Evolutionary conservation across 441 rosid genomes (phyloP).

Genomic region (Eutrema salsugineum): DNA sequence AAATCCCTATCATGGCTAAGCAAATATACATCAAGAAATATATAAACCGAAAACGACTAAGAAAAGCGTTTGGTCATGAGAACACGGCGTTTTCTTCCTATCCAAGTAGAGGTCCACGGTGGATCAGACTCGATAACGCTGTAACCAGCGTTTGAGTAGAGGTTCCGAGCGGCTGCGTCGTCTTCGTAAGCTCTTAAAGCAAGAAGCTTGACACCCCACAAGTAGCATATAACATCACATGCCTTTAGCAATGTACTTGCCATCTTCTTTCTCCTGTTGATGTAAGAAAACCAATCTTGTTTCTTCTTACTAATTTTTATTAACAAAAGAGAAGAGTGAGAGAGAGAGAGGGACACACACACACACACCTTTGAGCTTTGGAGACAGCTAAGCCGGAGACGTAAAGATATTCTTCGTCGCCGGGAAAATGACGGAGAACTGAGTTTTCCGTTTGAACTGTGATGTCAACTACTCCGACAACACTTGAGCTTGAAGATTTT

Average conservation of each 20-base stretch:
- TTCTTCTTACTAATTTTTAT: too few relatives aligned
- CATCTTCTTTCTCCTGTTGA: conserved; percentile 64
- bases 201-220: conserved; percentile 61
- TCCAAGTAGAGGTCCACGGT: conserved; percentile 62
- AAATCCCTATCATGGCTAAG: background rate
- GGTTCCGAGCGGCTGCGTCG: conserved; percentile 57
- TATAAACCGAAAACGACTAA: background rate
- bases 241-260: conserved; percentile 68
- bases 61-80: conserved; percentile 59
- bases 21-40: conserved; percentile 10
- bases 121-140: conserved; percentile 54
- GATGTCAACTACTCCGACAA: conserved; percentile 76
- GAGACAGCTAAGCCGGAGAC: conserved; percentile 84
- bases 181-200: conserved; percentile 79
- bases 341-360: background rate
- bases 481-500: conserved; percentile 17
- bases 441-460: conserved; percentile 52
- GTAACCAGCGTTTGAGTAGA: conserved; percentile 76
- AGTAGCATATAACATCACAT: conserved; percentile 51
- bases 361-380: conserved; percentile 52
- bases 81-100: conserved; percentile 70
- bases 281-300: background rate
- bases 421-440: conserved; percentile 50
- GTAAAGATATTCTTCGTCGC: conserved; percentile 70
- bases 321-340: background rate